phyloP scores from a whole-genome alignment of 768 basidiomycete species.

The Kwoniella dendrophila region DNA sequence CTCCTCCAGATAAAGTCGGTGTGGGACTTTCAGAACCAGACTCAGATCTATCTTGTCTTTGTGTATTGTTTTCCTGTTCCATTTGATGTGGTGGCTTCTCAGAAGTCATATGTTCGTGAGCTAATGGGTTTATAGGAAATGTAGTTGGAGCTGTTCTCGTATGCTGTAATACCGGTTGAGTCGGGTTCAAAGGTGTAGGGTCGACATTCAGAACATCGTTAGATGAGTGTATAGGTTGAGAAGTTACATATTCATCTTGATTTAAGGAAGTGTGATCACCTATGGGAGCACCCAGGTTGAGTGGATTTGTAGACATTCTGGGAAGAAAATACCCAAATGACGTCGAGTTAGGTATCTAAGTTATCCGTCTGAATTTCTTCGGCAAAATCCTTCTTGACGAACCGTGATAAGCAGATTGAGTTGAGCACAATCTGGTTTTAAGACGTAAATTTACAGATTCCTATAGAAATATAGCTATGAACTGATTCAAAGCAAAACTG shows the following conservation, averaged over 20 bases:
- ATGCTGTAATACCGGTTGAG: slow-evolving; percentile 18
- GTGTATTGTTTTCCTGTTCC: background rate
- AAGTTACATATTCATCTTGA: no score
- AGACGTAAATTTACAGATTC: no score
- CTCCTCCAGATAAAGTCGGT: slow-evolving; percentile 28
- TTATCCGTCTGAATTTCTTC: no score
- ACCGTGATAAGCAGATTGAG: no score
- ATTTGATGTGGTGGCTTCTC: slow-evolving; percentile 3
- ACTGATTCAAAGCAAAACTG: no score
- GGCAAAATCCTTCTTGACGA: no score
- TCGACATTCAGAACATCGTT: background rate
- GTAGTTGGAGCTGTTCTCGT: slow-evolving; percentile 32
- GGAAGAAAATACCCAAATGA: no score
- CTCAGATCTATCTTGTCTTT: slow-evolving; percentile 9
- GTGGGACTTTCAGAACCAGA: slow-evolving; percentile 21
- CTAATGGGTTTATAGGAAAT: slow-evolving; percentile 21
- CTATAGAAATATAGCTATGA: no score
- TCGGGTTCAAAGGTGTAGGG: background rate
- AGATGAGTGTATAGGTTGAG: background rate
- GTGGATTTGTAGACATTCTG: slow-evolving; percentile 19
- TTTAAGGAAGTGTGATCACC: background rate
- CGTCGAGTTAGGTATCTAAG: no score
- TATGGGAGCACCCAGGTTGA: slow-evolving; percentile 15
- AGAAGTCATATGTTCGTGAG: background rate
- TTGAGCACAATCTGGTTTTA: no score